Conservation (phyloP, 306 rosid species). For the Herpetospermum pedunculosum region DNA sequence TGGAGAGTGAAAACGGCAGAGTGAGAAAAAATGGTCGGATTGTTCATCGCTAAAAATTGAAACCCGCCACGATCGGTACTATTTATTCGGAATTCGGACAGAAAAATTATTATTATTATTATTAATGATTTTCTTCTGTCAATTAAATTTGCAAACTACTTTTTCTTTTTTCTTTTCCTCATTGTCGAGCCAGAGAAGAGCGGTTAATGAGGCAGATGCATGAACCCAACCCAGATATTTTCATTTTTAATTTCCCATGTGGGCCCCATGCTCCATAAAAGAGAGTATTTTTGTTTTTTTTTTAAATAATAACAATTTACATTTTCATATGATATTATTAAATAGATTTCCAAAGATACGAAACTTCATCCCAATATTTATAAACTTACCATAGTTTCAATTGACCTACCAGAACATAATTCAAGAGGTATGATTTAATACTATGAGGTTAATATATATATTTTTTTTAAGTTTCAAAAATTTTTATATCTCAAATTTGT, state of each 20-base stretch:
- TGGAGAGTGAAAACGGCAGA: neutral
- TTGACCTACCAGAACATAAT: too few species aligned
- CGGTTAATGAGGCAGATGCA: slow-evolving; percentile 18
- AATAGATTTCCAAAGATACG: too few species aligned
- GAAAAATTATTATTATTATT: neutral
- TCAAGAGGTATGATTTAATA: too few species aligned
- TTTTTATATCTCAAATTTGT: too few species aligned
- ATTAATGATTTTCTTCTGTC: neutral
- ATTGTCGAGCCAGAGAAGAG: neutral
- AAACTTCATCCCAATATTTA: too few species aligned
- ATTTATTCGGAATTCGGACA: slow-evolving; percentile 14
- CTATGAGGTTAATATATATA: too few species aligned
- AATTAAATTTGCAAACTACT: neutral
- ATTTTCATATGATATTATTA: neutral
- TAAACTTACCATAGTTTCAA: too few species aligned
- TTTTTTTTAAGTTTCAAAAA: too few species aligned
- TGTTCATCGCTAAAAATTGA: slow-evolving; percentile 10
- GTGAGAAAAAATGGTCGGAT: neutral
- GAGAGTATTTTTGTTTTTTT: neutral
- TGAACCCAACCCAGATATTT: slow-evolving; percentile 16
- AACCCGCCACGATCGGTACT: neutral
- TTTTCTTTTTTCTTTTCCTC: neutral
- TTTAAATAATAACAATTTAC: neutral
- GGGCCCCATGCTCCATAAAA: slow-evolving; percentile 7
- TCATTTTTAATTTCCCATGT: neutral